These are phyloP conservation scores for Pythium utonaiense DNA, from an alignment of 352 stramenopile genomes.

Conservation along the genomic window DNA sequence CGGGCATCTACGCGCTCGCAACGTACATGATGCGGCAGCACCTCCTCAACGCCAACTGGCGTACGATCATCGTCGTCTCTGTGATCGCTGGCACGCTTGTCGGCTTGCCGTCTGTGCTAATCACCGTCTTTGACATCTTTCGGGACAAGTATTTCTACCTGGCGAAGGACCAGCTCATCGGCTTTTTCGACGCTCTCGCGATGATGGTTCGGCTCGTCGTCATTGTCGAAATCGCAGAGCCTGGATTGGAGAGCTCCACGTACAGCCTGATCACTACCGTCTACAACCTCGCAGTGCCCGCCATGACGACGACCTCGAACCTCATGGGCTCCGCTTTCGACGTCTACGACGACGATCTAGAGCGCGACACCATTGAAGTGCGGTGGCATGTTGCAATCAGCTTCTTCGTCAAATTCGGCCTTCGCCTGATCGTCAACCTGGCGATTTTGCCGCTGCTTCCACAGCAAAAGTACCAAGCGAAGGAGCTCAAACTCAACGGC, in stretches of 20 bases:
- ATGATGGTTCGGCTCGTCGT: constrained; percentile 80
- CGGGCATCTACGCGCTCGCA: constrained; percentile 46
- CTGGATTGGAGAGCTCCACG: constrained; percentile 70
- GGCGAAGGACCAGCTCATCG: constrained; percentile 39
- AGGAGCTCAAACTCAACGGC: constrained; percentile 47
- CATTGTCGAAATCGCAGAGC: constrained; percentile 73
- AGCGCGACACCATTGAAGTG: constrained; percentile 43
- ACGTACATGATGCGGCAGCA: constrained; percentile 53
- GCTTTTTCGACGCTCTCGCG: constrained; percentile 58
- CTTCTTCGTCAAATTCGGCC: constrained; percentile 52
- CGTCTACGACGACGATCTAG: constrained; percentile 60
- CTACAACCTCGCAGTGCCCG: constrained; percentile 67
- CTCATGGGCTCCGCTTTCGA: constrained; percentile 48
- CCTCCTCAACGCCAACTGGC: constrained; percentile 62
- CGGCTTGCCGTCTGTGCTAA: constrained; percentile 33
- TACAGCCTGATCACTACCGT: constrained; percentile 77
- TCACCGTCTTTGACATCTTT: constrained; percentile 58
- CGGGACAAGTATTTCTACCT: constrained; percentile 69
- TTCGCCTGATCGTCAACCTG: constrained; percentile 42
- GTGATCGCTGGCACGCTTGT: constrained; percentile 40
- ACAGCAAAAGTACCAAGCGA: constrained; percentile 40
- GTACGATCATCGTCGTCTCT: constrained; percentile 43
- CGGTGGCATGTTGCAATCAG: constrained; percentile 51
- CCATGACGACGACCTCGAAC: constrained; percentile 55
- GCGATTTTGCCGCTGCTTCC: constrained; percentile 52